A percentile compares a stretch with the other conserved stretches of the same genome.
Evolutionary conservation across 495 filamentous ascomycete genomes (phyloP).

Genomic region (Penicillium robsamsonii): DNA sequence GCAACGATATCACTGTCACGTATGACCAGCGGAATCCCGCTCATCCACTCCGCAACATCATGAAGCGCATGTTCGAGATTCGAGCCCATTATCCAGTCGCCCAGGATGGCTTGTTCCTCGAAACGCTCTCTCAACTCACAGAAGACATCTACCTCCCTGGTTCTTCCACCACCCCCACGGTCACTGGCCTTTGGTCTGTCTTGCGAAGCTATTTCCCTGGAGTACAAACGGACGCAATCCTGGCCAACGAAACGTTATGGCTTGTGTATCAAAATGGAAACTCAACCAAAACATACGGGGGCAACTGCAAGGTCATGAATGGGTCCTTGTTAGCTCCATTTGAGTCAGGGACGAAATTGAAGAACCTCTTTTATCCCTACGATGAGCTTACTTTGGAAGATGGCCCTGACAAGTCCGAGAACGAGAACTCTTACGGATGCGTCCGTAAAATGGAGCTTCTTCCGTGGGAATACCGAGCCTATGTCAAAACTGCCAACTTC

Average conservation of each 20-base stretch:
- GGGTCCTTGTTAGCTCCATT: conserved; percentile 47
- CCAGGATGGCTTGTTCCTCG: conserved; percentile 46
- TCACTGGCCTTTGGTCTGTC: conserved; percentile 50
- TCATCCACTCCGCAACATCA: conserved; percentile 48
- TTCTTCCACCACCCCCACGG: conserved; percentile 40
- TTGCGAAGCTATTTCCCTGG: conserved; percentile 45
- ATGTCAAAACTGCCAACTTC: conserved; percentile 47
- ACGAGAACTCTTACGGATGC: conserved; percentile 38
- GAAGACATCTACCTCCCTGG: conserved; percentile 45
- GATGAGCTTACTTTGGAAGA: conserved; percentile 42
- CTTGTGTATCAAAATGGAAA: conserved; percentile 51
- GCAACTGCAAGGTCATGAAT: conserved; percentile 38
- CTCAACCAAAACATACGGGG: conserved; percentile 35
- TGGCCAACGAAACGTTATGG: conserved; percentile 46
- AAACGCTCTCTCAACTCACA: conserved; percentile 43
- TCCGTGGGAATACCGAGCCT: conserved; percentile 60
- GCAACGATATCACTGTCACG: conserved; percentile 48
- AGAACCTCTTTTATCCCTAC: conserved; percentile 53
- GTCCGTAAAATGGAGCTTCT: conserved; percentile 43
- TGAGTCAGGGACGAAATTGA: conserved; percentile 39
- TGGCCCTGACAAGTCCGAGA: conserved; percentile 8
- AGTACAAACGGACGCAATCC: conserved; percentile 27
- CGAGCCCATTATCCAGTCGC: conserved; percentile 46
- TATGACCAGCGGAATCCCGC: conserved; percentile 53
- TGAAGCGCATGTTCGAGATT: conserved; percentile 50